These are phyloP conservation scores for Scleromitrula shiraiana DNA, from an alignment of 2,329 filamentous ascomycete species.

Conservation along the genomic window DNA sequence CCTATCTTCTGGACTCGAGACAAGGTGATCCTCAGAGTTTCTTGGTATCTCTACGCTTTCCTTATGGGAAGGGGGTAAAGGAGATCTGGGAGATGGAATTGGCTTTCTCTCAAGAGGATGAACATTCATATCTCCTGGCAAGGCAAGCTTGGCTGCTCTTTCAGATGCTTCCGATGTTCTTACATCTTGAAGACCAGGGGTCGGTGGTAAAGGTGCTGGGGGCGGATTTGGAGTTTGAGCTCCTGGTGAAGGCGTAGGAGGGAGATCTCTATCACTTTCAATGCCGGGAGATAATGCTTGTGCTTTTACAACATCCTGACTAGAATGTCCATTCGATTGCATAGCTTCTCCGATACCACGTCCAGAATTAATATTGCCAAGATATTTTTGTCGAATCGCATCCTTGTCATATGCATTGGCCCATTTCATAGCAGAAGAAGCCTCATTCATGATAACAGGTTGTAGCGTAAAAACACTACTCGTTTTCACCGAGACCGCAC, in stretches of 20 bases:
- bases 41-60: constrained; percentile 18
- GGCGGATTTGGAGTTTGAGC: constrained; percentile 15
- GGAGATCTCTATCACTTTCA: constrained; percentile 22
- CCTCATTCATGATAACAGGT: constrained; percentile 74
- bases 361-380: constrained; percentile 65
- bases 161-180: constrained; percentile 33
- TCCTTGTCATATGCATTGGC: constrained; percentile 91
- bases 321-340: constrained; percentile 32
- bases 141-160: constrained; percentile 27
- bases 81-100: constrained; percentile 10
- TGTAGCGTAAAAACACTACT: constrained; percentile 86
- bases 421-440: constrained; percentile 94
- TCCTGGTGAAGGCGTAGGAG: constrained; percentile 38
- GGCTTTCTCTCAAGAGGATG: constrained; percentile 16
- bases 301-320: constrained; percentile 22
- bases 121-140: constrained; percentile 16
- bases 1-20: constrained; percentile 38
- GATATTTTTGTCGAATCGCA: constrained; percentile 75
- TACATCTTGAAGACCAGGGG: constrained; percentile 15
- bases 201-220: constrained; percentile 15
- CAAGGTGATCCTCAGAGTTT: constrained; percentile 18
- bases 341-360: constrained; percentile 49
- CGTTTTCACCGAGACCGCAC: constrained; percentile 61
- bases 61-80: constrained; percentile 9
- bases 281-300: constrained; percentile 5